Evolutionary conservation across 2,329 filamentous ascomycete genomes (phyloP).

Genomic region (Thermoascus crustaceus): DNA sequence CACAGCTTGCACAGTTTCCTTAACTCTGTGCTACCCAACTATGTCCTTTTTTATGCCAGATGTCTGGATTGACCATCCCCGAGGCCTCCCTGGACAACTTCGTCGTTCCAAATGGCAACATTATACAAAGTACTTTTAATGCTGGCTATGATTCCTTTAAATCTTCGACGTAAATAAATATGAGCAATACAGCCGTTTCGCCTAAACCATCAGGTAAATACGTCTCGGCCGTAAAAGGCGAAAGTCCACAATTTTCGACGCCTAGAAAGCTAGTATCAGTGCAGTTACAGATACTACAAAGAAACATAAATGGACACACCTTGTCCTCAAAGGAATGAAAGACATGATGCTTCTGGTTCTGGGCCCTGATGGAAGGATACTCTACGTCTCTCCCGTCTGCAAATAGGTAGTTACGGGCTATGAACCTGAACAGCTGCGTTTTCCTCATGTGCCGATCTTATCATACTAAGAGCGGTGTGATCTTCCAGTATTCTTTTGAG

Average conservation of each 20-base stretch:
- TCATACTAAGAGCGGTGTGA: slow-evolving; percentile 73
- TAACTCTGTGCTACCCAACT: too few species aligned
- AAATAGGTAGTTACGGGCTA: slow-evolving; percentile 70
- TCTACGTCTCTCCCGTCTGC: slow-evolving; percentile 77
- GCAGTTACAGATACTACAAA: slow-evolving; percentile 59
- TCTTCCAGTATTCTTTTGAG: slow-evolving; percentile 89
- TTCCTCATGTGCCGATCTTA: slow-evolving; percentile 92
- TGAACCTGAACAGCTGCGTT: slow-evolving; percentile 64
- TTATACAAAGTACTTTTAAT: too few species aligned
- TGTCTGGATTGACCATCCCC: too few species aligned
- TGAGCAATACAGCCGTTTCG: too few species aligned
- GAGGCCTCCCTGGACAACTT: too few species aligned
- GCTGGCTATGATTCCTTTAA: too few species aligned
- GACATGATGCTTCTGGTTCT: slow-evolving; percentile 86
- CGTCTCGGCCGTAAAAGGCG: too few species aligned
- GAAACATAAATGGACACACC: slow-evolving; percentile 72
- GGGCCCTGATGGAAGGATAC: slow-evolving; percentile 72
- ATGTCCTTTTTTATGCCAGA: too few species aligned
- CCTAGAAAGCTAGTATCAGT: slow-evolving; percentile 32
- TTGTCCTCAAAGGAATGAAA: slow-evolving; percentile 79
- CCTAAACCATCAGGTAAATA: background rate
- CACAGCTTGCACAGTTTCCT: too few species aligned
- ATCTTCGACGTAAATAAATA: too few species aligned
- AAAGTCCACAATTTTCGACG: slow-evolving; percentile 4
- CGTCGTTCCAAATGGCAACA: too few species aligned